phyloP scores from a whole-genome alignment of 768 basidiomycete species.

The Russula dissimulans region DNA sequence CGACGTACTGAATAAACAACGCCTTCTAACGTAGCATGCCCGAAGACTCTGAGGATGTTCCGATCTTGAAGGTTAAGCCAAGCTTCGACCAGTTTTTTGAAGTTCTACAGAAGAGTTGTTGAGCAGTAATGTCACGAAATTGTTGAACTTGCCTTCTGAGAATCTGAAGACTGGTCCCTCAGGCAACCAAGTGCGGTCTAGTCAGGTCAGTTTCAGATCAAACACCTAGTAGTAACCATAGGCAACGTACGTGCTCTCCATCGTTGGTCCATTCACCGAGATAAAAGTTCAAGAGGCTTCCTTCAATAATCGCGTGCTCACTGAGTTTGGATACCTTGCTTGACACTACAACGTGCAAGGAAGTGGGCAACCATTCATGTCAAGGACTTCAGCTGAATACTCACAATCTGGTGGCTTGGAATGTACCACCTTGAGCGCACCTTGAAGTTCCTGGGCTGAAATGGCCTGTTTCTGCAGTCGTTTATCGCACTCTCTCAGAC shows the following conservation, averaged over 20 bases:
- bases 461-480: neutral
- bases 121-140: neutral
- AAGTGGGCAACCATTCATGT: neutral
- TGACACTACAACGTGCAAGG: neutral
- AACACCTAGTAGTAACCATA: neutral
- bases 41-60: conserved; percentile 32
- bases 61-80: conserved; percentile 36
- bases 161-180: conserved; percentile 5
- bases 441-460: neutral
- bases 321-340: conserved; percentile 29
- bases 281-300: conserved; percentile 34
- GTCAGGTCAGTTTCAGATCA: neutral
- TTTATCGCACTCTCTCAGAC: neutral
- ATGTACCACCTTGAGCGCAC: neutral
- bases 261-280: conserved; percentile 35
- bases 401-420: neutral
- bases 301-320: conserved; percentile 27
- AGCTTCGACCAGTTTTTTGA: conserved; percentile 34
- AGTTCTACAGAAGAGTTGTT: conserved; percentile 26
- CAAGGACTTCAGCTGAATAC: neutral
- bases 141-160: conserved; percentile 5
- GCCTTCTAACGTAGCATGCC: conserved; percentile 29
- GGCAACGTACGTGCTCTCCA: conserved; percentile 29
- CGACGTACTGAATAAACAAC: conserved; percentile 12
- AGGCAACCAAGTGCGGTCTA: conserved; percentile 10